Percentiles rank a stretch among this genome's conserved stretches.
Evolutionary conservation across 495 filamentous ascomycete genomes (phyloP).

Genomic region (Opeltia flavorubescens): DNA sequence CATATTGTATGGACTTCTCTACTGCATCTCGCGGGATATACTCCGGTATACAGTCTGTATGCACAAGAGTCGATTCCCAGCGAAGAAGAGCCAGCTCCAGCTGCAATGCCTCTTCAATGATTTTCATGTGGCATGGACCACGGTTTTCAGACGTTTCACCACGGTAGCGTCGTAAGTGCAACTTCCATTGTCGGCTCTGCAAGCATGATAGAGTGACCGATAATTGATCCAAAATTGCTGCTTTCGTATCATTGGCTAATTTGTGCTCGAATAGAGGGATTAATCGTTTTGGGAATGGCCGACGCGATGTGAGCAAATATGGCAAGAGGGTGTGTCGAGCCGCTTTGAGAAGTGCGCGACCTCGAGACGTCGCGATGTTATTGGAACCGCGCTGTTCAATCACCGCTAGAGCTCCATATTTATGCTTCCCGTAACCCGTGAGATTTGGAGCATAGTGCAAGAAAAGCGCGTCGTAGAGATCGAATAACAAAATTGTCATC

Average conservation of each 20-base stretch:
- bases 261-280: conserved; percentile 3
- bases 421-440: conserved; percentile 7
- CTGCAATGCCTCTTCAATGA: conserved; percentile 4
- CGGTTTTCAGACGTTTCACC: not conserved
- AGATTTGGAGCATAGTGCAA: conserved; percentile 6
- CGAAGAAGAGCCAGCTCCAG: conserved; percentile 2
- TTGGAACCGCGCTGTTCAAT: conserved; percentile 6
- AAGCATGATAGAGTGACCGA: conserved; percentile 5
- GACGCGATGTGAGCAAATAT: conserved; percentile 4
- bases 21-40: conserved; percentile 4
- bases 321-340: conserved; percentile 6
- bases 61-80: conserved; percentile 6
- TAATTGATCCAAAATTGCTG: conserved; percentile 4
- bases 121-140: not conserved
- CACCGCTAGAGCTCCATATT: conserved; percentile 7
- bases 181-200: conserved; percentile 4
- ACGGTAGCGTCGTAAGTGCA: not conserved
- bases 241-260: conserved; percentile 8
- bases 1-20: conserved; percentile 4
- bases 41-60: conserved; percentile 6
- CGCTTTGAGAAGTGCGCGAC: conserved; percentile 4
- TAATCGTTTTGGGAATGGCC: conserved; percentile 4
- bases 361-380: conserved; percentile 3
- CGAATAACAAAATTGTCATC: conserved; percentile 9
- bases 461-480: conserved; percentile 7